phyloP scores from a whole-genome alignment of 495 filamentous ascomycete species.

The Glonium stellatum region DNA sequence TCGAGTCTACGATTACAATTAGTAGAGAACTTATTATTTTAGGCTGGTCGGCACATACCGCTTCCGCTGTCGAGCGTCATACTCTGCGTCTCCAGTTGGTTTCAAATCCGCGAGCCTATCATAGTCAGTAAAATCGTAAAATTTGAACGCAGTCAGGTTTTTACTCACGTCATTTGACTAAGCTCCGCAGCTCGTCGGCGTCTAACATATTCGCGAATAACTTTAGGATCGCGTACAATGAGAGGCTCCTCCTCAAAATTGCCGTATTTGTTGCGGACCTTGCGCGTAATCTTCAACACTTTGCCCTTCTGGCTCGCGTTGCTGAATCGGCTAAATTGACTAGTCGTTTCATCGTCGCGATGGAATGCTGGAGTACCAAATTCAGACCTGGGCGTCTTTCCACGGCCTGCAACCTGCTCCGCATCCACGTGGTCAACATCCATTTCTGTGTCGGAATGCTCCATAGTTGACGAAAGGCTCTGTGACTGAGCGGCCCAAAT shows the following conservation, averaged over 20 bases:
- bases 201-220: slow-evolving; percentile 60
- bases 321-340: slow-evolving; percentile 77
- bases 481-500: slow-evolving; percentile 86
- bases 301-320: slow-evolving; percentile 60
- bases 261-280: slow-evolving; percentile 54
- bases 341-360: slow-evolving; percentile 72
- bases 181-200: slow-evolving; percentile 51
- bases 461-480: slow-evolving; percentile 60
- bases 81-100: slow-evolving; percentile 71
- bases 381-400: slow-evolving; percentile 57
- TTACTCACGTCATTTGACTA: slow-evolving; percentile 36
- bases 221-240: slow-evolving; percentile 62
- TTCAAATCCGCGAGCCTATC: slow-evolving; percentile 50
- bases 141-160: not conserved
- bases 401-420: slow-evolving; percentile 31
- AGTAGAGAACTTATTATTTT: slow-evolving; percentile 4
- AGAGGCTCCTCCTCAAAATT: slow-evolving; percentile 52
- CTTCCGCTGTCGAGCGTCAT: slow-evolving; percentile 54
- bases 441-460: slow-evolving; percentile 54
- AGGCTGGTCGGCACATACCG: slow-evolving; percentile 33
- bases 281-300: slow-evolving; percentile 68
- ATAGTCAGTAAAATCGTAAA: not conserved
- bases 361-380: slow-evolving; percentile 47
- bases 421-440: slow-evolving; percentile 64
- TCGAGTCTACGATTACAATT: slow-evolving; percentile 48